Evolutionary conservation across 2,329 filamentous ascomycete genomes (phyloP).

Genomic region (Aspergillus amoenus): DNA sequence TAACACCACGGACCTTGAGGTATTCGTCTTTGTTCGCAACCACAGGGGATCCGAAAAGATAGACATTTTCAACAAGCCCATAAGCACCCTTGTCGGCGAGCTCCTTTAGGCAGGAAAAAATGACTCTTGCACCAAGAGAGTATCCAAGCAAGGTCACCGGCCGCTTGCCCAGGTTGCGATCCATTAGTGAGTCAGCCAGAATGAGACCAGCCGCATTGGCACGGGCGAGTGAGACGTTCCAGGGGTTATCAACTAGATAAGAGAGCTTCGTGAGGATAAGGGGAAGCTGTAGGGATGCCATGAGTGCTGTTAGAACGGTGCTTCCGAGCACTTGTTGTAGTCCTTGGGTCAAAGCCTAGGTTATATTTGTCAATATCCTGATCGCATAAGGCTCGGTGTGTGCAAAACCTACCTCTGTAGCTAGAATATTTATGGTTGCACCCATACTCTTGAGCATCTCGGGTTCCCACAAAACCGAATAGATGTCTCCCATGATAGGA

Average conservation of each 20-base stretch:
- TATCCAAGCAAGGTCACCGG: conserved; percentile 94
- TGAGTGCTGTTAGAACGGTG: conserved; percentile 82
- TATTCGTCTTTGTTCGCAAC: conserved; percentile 93
- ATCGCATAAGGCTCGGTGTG: neutral
- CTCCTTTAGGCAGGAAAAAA: conserved; percentile 87
- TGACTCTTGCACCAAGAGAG: conserved; percentile 86
- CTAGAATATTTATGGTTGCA: conserved; percentile 96
- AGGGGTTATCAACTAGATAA: conserved; percentile 97
- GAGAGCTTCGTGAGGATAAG: conserved; percentile 89
- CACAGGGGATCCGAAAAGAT: conserved; percentile 87
- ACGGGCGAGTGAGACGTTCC: conserved; percentile 92
- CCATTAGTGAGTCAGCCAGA: conserved; percentile 88
- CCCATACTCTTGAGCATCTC: conserved; percentile 98
- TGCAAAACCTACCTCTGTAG: conserved; percentile 71
- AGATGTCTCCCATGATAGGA: conserved; percentile 96
- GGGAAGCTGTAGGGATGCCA: conserved; percentile 91
- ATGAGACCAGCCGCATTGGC: conserved; percentile 87
- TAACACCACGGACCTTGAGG: conserved; percentile 73
- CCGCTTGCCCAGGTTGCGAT: conserved; percentile 84
- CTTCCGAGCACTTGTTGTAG: conserved; percentile 92
- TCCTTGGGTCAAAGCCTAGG: conserved; percentile 85
- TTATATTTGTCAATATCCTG: conserved; percentile 24
- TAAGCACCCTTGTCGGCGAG: conserved; percentile 79
- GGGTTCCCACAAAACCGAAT: conserved; percentile 95
- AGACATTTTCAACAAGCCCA: conserved; percentile 91